phyloP scores from a whole-genome alignment of 805 yeast genomes.

The Hyphopichia homilentoma region DNA sequence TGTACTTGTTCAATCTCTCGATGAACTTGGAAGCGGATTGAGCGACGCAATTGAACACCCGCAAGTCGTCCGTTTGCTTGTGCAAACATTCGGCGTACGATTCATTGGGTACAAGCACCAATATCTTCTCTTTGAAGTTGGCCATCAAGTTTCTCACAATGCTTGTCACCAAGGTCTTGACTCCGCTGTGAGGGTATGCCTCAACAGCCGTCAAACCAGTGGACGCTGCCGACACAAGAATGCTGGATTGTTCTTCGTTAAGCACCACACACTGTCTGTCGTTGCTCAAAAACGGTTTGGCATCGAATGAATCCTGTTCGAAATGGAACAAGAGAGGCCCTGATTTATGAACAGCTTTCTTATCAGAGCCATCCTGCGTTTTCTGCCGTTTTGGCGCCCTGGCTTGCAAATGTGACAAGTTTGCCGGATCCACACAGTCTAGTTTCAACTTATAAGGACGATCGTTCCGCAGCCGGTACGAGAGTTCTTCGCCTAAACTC shows the following conservation, averaged over 20 bases:
- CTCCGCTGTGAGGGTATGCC: conserved; percentile 7
- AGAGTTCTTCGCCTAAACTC: conserved; percentile 2
- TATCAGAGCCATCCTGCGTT: neutral
- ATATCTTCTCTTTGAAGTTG: conserved; percentile 9
- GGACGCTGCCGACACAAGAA: conserved; percentile 4
- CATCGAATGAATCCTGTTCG: neutral
- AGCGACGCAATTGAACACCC: too few species aligned
- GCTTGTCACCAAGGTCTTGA: conserved; percentile 4
- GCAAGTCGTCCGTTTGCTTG: neutral
- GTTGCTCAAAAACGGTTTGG: neutral
- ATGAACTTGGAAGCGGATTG: too few species aligned
- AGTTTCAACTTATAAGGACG: conserved; percentile 4
- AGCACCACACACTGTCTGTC: neutral
- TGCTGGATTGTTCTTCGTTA: conserved; percentile 1
- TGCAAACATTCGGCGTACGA: neutral
- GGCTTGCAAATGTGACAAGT: neutral
- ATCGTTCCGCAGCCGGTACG: too few species aligned
- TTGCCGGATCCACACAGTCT: neutral
- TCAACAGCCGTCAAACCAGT: conserved; percentile 8
- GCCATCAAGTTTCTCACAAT: conserved; percentile 2
- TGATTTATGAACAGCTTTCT: neutral
- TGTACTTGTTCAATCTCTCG: neutral
- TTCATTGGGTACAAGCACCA: conserved; percentile 12
- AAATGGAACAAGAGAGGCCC: neutral
- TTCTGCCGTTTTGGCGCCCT: neutral